Conservation (phyloP, 140 eudicot genomes). For the Flaveria floridana region DNA sequence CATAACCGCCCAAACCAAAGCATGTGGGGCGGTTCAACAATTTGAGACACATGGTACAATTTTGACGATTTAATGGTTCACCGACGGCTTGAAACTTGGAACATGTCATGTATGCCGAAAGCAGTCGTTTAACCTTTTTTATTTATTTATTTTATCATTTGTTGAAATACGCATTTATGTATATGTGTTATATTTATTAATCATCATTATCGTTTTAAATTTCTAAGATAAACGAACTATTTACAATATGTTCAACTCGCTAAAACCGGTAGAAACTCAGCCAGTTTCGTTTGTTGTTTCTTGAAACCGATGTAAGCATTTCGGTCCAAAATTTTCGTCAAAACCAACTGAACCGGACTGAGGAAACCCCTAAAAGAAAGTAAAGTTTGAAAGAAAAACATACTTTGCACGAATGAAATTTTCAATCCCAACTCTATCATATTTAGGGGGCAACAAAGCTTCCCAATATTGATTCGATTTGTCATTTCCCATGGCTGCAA, state of each 20-base stretch:
- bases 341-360: not conserved
- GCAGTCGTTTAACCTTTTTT: not conserved
- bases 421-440: slow-evolving; percentile 64
- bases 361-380: not conserved
- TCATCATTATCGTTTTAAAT: not conserved
- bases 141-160: not conserved
- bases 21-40: not conserved
- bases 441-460: slow-evolving; percentile 69
- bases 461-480: slow-evolving; percentile 79
- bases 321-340: not conserved
- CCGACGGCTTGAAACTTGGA: not conserved
- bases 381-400: slow-evolving; percentile 23
- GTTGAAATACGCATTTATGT: not conserved
- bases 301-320: not conserved
- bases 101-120: not conserved
- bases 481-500: slow-evolving; percentile 75
- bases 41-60: not conserved
- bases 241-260: not conserved
- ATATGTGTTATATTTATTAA: not conserved
- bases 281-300: not conserved
- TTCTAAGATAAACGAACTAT: not conserved
- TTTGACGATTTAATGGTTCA: not conserved
- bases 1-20: not conserved
- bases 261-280: not conserved
- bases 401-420: slow-evolving; percentile 81